Base-by-base conservation (phyloP, 257 asterid genomes). In the Mentha longifolia region DNA sequence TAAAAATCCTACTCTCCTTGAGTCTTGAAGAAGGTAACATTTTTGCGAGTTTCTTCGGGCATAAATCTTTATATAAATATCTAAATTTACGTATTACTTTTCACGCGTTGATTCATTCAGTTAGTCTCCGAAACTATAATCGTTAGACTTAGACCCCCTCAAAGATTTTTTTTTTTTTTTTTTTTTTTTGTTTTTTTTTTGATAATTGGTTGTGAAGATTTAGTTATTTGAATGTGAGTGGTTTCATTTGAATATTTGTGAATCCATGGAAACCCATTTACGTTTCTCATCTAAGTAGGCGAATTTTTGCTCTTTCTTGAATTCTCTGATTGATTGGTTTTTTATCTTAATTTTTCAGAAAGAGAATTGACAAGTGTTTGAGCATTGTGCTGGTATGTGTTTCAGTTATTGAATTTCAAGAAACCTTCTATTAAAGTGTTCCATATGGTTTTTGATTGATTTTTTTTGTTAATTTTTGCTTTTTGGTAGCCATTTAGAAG, bases 401-500 rank as follows among this genome's bases (percentile, higher is more conserved):
- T 54, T 60, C 20, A 59, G 1, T 33, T 56, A 13, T 6, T 73
- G 41, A 30, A 35, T 51, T 54, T 52, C 13, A 22, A 28, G 55
- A 37, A 46, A 42, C 15, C 9, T 31, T 20, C 64, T 31, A 9
- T 51, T 25, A 71, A 42, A 42, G 6, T 9, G 43, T 30, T 30
- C 67, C 46, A 58, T 62, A 63, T 65, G 56, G 3, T 15, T 63
- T 54, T 31, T 16, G 25, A 20, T 30, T 70, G 60, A 43, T 28
- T 62, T 15, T 62, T 15, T 12, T 5, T 60, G 28, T 31, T 6
- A 1, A 7, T 22, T 16, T 13, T 46, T 41, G 17, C 16, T 16
- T 31, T 69, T 62, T 65, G 50, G 41, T 43, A 58, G 67, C 41
- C 60, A 46, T 50, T 69, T 55, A 61, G 78, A 66, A 61, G 75